Evolutionary conservation across 305 asterid species (phyloP).

Genomic region (Solanum hybrid): DNA sequence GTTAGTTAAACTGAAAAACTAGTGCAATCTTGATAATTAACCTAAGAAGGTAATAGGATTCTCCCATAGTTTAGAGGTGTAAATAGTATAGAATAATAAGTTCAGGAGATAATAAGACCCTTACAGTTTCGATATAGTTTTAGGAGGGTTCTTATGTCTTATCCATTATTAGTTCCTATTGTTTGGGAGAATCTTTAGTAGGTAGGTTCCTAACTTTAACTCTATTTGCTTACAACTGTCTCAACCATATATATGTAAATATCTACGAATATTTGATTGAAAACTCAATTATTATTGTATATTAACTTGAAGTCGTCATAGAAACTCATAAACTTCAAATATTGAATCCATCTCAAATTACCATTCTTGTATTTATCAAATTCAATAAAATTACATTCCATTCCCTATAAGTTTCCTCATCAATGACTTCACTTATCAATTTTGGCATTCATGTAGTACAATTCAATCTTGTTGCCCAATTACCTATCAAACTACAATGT

Average conservation of each 20-base stretch:
- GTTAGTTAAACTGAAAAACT: neutral
- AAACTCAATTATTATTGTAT: neutral
- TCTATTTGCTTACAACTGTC: neutral
- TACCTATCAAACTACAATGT: neutral
- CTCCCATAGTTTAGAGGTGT: neutral
- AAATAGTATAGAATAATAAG: no score
- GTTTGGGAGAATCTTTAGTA: neutral
- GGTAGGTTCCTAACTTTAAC: neutral
- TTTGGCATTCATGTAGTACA: neutral
- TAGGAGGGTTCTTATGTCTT: neutral
- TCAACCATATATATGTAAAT: neutral
- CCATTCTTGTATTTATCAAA: neutral
- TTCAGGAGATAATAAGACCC: neutral
- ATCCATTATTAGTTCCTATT: neutral
- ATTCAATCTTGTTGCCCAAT: neutral
- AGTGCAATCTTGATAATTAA: neutral
- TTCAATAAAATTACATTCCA: neutral
- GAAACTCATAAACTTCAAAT: neutral
- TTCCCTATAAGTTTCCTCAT: neutral
- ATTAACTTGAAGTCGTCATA: neutral
- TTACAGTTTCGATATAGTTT: neutral
- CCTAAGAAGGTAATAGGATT: neutral
- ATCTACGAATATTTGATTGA: neutral
- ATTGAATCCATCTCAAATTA: neutral
- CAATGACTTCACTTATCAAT: neutral